Base-by-base conservation (phyloP, 768 basidiomycete species). In the Lentinula sp. region DNA sequence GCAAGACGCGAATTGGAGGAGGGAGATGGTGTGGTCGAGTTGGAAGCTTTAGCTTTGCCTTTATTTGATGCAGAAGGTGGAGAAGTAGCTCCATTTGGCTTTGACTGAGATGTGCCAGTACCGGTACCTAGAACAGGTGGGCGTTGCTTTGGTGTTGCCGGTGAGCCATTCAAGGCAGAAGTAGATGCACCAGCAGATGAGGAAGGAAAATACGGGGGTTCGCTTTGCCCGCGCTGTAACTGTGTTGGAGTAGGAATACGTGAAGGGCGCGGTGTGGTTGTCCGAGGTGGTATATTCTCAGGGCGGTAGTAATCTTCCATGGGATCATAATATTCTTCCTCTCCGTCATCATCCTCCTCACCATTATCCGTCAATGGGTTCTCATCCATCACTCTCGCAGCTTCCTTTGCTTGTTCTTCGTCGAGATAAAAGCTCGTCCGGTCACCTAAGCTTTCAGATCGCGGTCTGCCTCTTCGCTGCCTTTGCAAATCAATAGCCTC, bases 351-450 rank as follows among this genome's bases (percentile, higher is more conserved):
- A 59, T 73, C 72, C 68, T 84, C 88, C 31, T 74, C 79, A 31
- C 91, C 90, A 21, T 91, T 69, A 72, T 93, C 92, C 8, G 89
- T 91, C 52, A 83, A 76, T 8, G 91, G 91, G 60, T 72, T 75
- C 70, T 93, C 91, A 68, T 94, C 90, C 61, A 91, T 68, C 39
- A 93, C 89, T 66, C 80, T 80, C 11, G 75, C 82, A 18, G 75
- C 72, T 46, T 75, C 75, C 28, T 70, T 69, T 31, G 75, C 75
- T 32, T 72, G 73, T 31, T 84, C 82, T 49, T 90, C 81, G 62
- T 91, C 89, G 57, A 93, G 75, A 64, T 84, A 84, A 57, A 91
- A 72, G 65, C 90, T 91, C 49, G 79, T 86, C 61, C 84, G 76
- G 5, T 74, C 78, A 73, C 59, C 50, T 4, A 81, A 81, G 61